These are phyloP conservation scores for Paecilomyces formosus DNA, from an alignment of 2,329 filamentous ascomycete genomes.

Conservation along the genomic window DNA sequence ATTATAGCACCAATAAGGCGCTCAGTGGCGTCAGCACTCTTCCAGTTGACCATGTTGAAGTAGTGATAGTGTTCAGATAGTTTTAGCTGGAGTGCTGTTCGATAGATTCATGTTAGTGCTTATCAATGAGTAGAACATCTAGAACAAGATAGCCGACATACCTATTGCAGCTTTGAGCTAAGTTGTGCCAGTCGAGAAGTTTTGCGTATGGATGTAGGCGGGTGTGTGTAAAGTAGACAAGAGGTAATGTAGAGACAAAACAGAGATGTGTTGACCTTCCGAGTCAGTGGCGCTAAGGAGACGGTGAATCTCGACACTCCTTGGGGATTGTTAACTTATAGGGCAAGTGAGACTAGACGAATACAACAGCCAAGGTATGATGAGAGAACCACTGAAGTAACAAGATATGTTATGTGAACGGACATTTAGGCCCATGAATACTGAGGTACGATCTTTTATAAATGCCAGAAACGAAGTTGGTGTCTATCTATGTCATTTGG, in stretches of 20 bases:
- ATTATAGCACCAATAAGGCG: constrained; percentile 20
- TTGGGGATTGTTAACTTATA: background rate
- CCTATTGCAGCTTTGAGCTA: background rate
- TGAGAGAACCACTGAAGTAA: background rate
- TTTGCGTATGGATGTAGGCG: too few relatives aligned
- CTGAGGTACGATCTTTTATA: background rate
- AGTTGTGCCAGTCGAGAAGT: background rate
- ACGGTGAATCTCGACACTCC: background rate
- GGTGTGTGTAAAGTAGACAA: background rate
- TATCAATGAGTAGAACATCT: background rate
- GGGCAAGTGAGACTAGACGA: background rate
- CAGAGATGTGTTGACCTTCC: background rate
- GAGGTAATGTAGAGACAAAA: background rate
- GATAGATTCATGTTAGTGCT: too few relatives aligned
- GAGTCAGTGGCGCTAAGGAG: background rate
- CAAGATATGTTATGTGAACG: background rate
- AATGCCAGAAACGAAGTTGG: background rate
- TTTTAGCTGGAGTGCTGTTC: background rate
- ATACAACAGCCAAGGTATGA: background rate
- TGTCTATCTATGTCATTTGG: background rate
- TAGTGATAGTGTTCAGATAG: too few relatives aligned
- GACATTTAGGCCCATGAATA: background rate
- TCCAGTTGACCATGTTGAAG: constrained; percentile 25
- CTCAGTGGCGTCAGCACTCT: constrained; percentile 13
- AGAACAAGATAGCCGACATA: background rate